Evolutionary conservation across 169 alveolate genomes (phyloP).

Genomic region (Eimeria praecox): DNA sequence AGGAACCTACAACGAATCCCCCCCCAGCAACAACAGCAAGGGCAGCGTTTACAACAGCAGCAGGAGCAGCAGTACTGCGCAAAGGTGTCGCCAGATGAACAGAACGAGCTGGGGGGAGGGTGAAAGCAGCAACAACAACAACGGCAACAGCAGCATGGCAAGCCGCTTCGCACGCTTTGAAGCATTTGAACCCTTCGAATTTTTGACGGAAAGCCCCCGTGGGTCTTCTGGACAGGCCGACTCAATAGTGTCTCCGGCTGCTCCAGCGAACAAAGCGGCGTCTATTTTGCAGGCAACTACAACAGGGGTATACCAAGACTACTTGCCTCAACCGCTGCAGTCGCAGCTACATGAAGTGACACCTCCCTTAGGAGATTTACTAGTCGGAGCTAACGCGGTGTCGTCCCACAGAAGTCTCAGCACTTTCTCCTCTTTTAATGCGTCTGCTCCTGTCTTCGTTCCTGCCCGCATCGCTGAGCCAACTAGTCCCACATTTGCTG

Average conservation of each 20-base stretch:
- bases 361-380: neutral
- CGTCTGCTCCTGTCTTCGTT: slow-evolving; percentile 51
- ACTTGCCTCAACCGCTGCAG: slow-evolving; percentile 9
- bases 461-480: slow-evolving; percentile 21
- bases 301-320: neutral
- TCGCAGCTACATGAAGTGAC: neutral
- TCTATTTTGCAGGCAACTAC: neutral
- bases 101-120: neutral
- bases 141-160: neutral
- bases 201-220: neutral
- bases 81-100: neutral
- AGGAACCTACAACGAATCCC: neutral
- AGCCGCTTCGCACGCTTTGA: neutral
- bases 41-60: neutral
- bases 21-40: slow-evolving; percentile 10
- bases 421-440: slow-evolving; percentile 11
- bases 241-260: neutral
- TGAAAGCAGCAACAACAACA: neutral
- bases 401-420: neutral
- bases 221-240: neutral
- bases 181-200: neutral
- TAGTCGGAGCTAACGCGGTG: neutral
- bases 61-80: neutral
- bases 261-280: neutral
- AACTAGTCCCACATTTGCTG: neutral